Conservation (phyloP, 176 grass and related monocot genomes). For the Oryza longistaminata region DNA sequence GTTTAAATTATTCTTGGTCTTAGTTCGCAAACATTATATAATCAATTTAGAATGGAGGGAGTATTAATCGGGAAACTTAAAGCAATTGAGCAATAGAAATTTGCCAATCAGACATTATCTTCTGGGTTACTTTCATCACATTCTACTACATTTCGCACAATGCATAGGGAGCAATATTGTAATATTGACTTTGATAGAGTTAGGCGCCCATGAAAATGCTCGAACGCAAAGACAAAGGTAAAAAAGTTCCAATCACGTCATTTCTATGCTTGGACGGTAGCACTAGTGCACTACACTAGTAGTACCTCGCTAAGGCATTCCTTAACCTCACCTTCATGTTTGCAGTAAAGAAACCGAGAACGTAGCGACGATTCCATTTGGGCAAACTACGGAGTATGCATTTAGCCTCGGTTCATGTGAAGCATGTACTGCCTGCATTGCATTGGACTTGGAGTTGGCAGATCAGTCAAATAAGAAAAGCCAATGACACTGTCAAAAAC, state of each 20-base stretch:
- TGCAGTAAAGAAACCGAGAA: constrained; percentile 9
- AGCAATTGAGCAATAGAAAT: background rate
- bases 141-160: background rate
- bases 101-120: background rate
- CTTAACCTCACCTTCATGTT: background rate
- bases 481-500: background rate
- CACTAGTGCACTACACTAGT: background rate
- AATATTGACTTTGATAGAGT: background rate
- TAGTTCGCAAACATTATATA: too few species aligned
- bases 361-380: constrained; percentile 47
- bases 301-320: background rate
- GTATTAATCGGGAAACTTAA: background rate
- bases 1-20: too few species aligned
- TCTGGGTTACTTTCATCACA: background rate
- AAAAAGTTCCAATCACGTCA: background rate
- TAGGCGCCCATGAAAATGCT: background rate
- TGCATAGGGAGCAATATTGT: background rate
- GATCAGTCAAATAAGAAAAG: constrained; percentile 51
- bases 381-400: constrained; percentile 30
- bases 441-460: constrained; percentile 24
- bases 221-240: constrained; percentile 25
- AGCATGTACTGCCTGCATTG: background rate
- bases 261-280: constrained; percentile 27
- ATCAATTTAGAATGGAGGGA: too few species aligned
- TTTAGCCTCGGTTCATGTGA: constrained; percentile 36